Evolutionary conservation across 1,139 yeast species (phyloP), one percentile per base, ranked within the genome.

Genomic region (Lodderomyces pseudojiufengensis): DNA sequence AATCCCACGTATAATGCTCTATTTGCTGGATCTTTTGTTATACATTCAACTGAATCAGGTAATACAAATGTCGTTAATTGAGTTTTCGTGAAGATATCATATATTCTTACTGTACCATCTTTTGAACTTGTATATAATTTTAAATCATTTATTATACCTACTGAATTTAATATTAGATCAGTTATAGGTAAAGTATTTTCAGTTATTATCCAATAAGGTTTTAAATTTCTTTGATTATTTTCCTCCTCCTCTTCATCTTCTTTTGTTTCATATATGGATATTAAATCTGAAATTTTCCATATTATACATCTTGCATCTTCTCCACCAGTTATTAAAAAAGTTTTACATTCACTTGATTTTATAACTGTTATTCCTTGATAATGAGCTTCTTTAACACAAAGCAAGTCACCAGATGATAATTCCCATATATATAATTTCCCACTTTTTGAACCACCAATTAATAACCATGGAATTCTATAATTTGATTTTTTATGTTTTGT

Each of bases 391-490:
- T 78, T 78, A 8, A 80, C 92, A 43, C 77, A 70, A 25, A 90
- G 51, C 40, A 92, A 65, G 32, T 78, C 64, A 1, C 98, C 97
- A 3, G 94, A 81, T n/a, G 71, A 57, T 36, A 87, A 52, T 48
- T 86, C 96, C 97, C 98, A 92, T 3, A 90, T 57, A 52, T 84
- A 84, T 15, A 92, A 48, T 49, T 81, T 76, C 10, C 97, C 98
- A 11, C 81, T 54, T 41, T 67, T 56, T 35, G 92, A 70, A 36
- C 88, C 86, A 45, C 85, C 95, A 3, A 77, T 82, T 9, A 82
- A 71, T 27, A 90, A 61, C 78, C 86, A 86, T 10, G 84, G 84
- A 31, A 73, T 55, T 44, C 76, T 60, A 52, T 70, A 74, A 29
- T 52, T 44, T 21, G 73, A 60, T 20, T 55, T 40, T 12, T 39